A percentile compares a stretch with the other conserved stretches of the same genome.
phyloP scores from a whole-genome alignment of 371 early-diverging fungal genomes.

The Rozella allomycis region DNA sequence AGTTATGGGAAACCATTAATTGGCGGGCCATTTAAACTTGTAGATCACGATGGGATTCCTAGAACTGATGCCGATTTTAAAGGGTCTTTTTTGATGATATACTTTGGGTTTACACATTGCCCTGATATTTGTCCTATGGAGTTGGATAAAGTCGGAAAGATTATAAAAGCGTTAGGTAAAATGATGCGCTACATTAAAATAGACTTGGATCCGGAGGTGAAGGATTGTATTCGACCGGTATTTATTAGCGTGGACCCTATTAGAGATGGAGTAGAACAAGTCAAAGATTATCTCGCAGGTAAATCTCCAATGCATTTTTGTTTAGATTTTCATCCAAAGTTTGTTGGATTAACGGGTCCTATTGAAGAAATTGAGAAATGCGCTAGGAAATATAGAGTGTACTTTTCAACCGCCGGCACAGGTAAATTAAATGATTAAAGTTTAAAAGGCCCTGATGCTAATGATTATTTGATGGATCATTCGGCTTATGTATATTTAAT shows the following conservation, averaged over 20 bases:
- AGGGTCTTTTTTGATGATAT: conserved; percentile 65
- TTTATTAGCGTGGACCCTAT: conserved; percentile 92
- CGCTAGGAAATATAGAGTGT: conserved; percentile 80
- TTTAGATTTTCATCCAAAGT: conserved; percentile 69
- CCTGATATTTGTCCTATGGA: conserved; percentile 97
- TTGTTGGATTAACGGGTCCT: conserved; percentile 77
- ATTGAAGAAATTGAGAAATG: conserved; percentile 54
- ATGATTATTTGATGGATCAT: conserved; percentile 91
- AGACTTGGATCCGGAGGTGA: conserved; percentile 30
- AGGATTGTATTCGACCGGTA: conserved; percentile 49
- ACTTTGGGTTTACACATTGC: conserved; percentile 95
- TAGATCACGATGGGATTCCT: conserved; percentile 44
- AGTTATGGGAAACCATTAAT: too few relatives aligned
- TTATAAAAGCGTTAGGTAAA: conserved; percentile 53
- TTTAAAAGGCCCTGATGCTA: too few relatives aligned
- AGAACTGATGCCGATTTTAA: conserved; percentile 42
- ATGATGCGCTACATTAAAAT: too few relatives aligned
- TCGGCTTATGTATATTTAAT: conserved; percentile 92
- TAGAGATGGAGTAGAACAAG: conserved; percentile 60
- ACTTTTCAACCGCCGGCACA: conserved; percentile 62
- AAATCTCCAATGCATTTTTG: background rate
- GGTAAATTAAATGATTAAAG: too few relatives aligned
- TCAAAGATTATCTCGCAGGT: conserved; percentile 63
- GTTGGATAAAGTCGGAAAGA: conserved; percentile 82
- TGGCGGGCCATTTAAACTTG: conserved; percentile 73